Evolutionary conservation across 2,329 filamentous ascomycete species (phyloP).

Genomic region (Cladophialophora bantiana): DNA sequence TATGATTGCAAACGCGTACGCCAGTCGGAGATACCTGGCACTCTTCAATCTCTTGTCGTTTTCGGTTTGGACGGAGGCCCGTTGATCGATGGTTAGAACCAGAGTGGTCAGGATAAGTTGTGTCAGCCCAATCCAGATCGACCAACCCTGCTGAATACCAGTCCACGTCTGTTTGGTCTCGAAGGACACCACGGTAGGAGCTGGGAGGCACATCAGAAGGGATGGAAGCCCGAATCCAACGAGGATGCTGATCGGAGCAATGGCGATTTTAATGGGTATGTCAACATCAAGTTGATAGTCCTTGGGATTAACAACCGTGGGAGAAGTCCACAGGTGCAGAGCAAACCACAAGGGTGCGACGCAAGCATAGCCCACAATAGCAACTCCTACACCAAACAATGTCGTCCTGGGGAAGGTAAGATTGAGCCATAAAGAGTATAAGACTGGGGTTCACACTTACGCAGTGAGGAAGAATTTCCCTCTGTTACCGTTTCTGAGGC

Average conservation of each 20-base stretch:
- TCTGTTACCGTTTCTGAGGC: constrained; percentile 54
- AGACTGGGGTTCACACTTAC: constrained; percentile 14
- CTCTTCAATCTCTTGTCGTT: constrained; percentile 40
- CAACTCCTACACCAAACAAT: constrained; percentile 52
- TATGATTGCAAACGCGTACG: constrained; percentile 52
- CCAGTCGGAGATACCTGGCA: constrained; percentile 46
- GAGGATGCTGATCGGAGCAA: constrained; percentile 52
- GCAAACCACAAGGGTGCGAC: constrained; percentile 53
- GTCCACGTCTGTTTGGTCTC: constrained; percentile 57
- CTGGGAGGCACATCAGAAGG: constrained; percentile 53
- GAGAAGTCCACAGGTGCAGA: constrained; percentile 54
- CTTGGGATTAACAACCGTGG: constrained; percentile 47
- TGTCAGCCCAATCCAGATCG: constrained; percentile 54
- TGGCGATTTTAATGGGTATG: constrained; percentile 43
- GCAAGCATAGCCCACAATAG: constrained; percentile 54
- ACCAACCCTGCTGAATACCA: constrained; percentile 60
- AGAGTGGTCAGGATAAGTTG: constrained; percentile 45
- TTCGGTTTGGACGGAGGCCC: constrained; percentile 37
- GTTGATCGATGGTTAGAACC: constrained; percentile 40
- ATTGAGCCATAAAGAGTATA: neutral
- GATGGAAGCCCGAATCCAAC: constrained; percentile 56
- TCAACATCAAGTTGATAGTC: constrained; percentile 46
- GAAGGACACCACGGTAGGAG: constrained; percentile 48
- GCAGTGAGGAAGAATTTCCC: constrained; percentile 43
- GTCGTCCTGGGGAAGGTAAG: constrained; percentile 42